These are phyloP conservation scores for Chaetoceros muelleri DNA, from an alignment of 108 stramenopile genomes.

Conservation along the genomic window DNA sequence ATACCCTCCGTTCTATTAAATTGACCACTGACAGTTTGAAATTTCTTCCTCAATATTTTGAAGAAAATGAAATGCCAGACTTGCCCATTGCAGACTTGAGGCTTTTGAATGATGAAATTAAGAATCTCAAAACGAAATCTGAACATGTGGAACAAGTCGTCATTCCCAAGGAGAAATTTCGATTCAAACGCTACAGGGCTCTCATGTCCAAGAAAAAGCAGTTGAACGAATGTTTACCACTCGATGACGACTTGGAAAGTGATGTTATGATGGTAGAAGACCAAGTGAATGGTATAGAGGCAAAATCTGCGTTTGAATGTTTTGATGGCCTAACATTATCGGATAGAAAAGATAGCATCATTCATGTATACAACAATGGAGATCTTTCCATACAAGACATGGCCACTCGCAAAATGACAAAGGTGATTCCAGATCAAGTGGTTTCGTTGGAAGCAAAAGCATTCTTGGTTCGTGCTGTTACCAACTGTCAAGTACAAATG, in stretches of 20 bases:
- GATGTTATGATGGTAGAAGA: conserved; percentile 5
- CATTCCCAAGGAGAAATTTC: conserved; percentile 32
- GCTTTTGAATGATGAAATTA: background rate
- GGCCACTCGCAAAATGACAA: background rate
- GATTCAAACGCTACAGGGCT: conserved; percentile 20
- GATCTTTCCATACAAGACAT: conserved; percentile 2
- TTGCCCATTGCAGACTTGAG: background rate
- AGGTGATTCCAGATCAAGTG: background rate
- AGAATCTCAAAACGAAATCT: background rate
- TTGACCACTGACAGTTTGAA: background rate
- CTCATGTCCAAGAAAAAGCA: conserved; percentile 13
- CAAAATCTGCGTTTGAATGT: background rate
- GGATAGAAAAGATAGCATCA: conserved; percentile 17
- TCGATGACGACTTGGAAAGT: too few species aligned
- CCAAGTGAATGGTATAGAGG: background rate
- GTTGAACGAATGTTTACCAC: too few species aligned
- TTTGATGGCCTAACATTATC: conserved; percentile 20
- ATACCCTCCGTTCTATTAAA: background rate
- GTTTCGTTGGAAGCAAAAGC: background rate
- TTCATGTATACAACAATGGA: conserved; percentile 19
- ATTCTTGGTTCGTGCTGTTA: conserved; percentile 4
- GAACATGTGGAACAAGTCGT: conserved; percentile 21
- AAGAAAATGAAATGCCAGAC: background rate
- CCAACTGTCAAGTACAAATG: background rate
- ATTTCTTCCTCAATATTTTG: background rate